A percentile compares a stretch with the other conserved stretches of the same genome.
These are phyloP conservation scores for Diversispora eburnea DNA, from an alignment of 192 early-diverging fungal species.

Conservation along the genomic window DNA sequence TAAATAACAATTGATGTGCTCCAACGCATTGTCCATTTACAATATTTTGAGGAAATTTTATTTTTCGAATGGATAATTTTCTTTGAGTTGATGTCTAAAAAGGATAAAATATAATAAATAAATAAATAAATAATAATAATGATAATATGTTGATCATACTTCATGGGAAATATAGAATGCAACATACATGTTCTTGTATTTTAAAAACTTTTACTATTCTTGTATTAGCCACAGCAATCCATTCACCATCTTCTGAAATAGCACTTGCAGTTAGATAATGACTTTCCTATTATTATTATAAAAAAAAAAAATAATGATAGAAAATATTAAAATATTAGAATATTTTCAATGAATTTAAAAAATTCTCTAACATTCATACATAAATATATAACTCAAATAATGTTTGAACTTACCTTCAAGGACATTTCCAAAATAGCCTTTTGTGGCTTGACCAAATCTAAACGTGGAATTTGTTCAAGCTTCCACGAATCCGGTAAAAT, in stretches of 20 bases:
- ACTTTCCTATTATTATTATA: slow-evolving; percentile 27
- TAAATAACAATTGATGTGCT: slow-evolving; percentile 72
- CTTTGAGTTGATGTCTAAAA: slow-evolving; percentile 36
- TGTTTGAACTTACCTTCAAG: slow-evolving; percentile 55
- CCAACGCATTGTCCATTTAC: slow-evolving; percentile 43
- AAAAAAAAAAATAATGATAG: neutral
- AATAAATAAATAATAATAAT: neutral
- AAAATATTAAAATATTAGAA: too few relatives aligned
- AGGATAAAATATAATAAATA: neutral
- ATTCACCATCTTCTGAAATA: slow-evolving; percentile 76
- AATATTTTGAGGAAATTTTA: slow-evolving; percentile 38
- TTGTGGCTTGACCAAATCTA: slow-evolving; percentile 59
- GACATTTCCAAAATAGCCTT: slow-evolving; percentile 72
- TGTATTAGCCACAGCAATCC: slow-evolving; percentile 81
- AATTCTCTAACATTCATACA: too few relatives aligned
- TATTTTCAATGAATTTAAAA: too few relatives aligned
- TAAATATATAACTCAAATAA: neutral
- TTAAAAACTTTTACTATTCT: slow-evolving; percentile 65
- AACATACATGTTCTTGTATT: slow-evolving; percentile 49
- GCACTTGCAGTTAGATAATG: slow-evolving; percentile 67
- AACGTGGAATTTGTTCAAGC: slow-evolving; percentile 38
- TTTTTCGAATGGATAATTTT: slow-evolving; percentile 45
- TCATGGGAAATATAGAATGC: neutral
- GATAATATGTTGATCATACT: too few relatives aligned
- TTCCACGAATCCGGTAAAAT: neutral